Evolutionary conservation across 2,329 filamentous ascomycete genomes (phyloP).

Genomic region (Cladorrhinum sp.): DNA sequence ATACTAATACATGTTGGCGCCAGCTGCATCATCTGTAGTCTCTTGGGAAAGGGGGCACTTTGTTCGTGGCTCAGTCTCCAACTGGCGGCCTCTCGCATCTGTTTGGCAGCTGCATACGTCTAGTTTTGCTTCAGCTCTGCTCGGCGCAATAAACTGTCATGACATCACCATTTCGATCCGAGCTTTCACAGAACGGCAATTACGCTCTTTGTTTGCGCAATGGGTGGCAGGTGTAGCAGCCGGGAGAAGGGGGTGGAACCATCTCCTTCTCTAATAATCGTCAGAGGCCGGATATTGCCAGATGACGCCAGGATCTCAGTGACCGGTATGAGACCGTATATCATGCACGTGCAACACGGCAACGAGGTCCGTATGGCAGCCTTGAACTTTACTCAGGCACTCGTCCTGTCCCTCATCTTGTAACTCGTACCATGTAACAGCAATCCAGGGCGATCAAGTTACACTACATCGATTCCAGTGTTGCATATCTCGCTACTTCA

Average conservation of each 20-base stretch:
- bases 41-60: neutral
- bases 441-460: neutral
- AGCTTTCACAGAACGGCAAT: neutral
- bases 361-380: neutral
- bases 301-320: neutral
- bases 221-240: neutral
- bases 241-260: neutral
- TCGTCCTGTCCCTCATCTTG: neutral
- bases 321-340: neutral
- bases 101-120: neutral
- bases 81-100: neutral
- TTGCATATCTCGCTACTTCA: neutral
- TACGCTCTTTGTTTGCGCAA: neutral
- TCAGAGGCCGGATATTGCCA: neutral
- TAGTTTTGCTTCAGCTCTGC: neutral
- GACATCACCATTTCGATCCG: neutral
- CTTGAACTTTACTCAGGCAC: neutral
- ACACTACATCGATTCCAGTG: neutral
- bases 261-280: neutral
- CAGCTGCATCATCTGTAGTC: neutral
- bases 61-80: neutral
- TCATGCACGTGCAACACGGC: neutral
- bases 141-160: neutral
- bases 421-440: neutral
- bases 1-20: neutral